These are phyloP conservation scores for Gossypioides kirkii DNA, from an alignment of 345 rosid species.

Conservation along the genomic window DNA sequence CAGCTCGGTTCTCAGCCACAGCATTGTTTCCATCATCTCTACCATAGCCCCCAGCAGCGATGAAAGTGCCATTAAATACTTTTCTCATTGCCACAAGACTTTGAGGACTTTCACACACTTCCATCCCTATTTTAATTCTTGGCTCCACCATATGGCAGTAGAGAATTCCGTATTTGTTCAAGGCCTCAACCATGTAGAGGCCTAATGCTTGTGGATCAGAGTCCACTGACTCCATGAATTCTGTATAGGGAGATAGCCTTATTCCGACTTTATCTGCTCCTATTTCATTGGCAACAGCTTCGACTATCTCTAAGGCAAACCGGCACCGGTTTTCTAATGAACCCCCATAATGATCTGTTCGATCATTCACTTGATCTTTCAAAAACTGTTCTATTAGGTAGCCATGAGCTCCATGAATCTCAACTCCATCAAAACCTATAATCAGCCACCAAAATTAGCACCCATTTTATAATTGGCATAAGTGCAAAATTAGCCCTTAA, in stretches of 20 bases:
- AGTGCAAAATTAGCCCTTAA: no score
- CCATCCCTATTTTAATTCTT: slow-evolving; percentile 36
- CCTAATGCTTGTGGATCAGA: slow-evolving; percentile 58
- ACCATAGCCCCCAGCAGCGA: slow-evolving; percentile 37
- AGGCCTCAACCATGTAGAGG: slow-evolving; percentile 50
- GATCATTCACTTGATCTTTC: slow-evolving; percentile 69
- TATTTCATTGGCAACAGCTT: slow-evolving; percentile 57
- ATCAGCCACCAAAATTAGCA: neutral
- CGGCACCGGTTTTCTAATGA: slow-evolving; percentile 62
- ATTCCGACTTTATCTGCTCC: slow-evolving; percentile 74
- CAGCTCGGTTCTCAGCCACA: slow-evolving; percentile 38
- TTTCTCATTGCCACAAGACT: slow-evolving; percentile 54
- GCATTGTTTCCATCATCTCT: slow-evolving; percentile 49
- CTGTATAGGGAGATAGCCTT: slow-evolving; percentile 57
- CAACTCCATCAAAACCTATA: slow-evolving; percentile 75
- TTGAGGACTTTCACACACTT: slow-evolving; percentile 25
- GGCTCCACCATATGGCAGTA: slow-evolving; percentile 75
- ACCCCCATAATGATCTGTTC: slow-evolving; percentile 68
- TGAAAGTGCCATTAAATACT: slow-evolving; percentile 58
- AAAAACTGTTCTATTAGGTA: slow-evolving; percentile 61
- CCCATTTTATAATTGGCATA: neutral
- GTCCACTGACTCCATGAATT: slow-evolving; percentile 50
- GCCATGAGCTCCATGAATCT: slow-evolving; percentile 76
- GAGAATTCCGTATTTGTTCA: slow-evolving; percentile 50
- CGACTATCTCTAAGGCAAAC: slow-evolving; percentile 56